Evolutionary conservation across 2,329 filamentous ascomycete genomes (phyloP).

Genomic region (Verticillium dahliae): DNA sequence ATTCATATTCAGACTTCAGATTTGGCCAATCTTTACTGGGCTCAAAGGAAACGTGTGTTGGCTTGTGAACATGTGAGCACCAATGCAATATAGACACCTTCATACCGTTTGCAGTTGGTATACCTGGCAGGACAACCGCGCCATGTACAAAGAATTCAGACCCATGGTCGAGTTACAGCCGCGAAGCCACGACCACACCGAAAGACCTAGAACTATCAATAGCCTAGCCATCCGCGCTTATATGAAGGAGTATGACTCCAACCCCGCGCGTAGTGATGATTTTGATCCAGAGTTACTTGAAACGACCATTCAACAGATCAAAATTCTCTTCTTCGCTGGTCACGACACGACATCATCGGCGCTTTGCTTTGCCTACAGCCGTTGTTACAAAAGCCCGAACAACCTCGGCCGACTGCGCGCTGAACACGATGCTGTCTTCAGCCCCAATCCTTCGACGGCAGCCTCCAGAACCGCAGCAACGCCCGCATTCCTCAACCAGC

Average conservation of each 20-base stretch:
- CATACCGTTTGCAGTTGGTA: not conserved
- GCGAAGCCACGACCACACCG: not conserved
- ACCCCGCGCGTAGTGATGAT: not conserved
- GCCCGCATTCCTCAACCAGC: slow-evolving; percentile 38
- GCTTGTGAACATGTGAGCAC: not conserved
- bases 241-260: not conserved
- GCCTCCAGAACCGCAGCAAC: slow-evolving; percentile 31
- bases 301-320: slow-evolving; percentile 17
- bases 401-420: slow-evolving; percentile 15
- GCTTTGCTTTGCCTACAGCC: slow-evolving; percentile 16
- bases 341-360: slow-evolving; percentile 24
- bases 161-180: slow-evolving; percentile 3
- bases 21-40: not conserved
- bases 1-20: not conserved
- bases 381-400: slow-evolving; percentile 15
- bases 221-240: slow-evolving; percentile 13
- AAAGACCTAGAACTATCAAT: not conserved
- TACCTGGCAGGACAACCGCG: not conserved
- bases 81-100: not conserved
- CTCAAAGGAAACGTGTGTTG: not conserved
- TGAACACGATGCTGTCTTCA: slow-evolving; percentile 35
- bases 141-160: slow-evolving; percentile 2
- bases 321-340: slow-evolving; percentile 24
- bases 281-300: slow-evolving; percentile 2
- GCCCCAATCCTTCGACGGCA: slow-evolving; percentile 27